phyloP scores from a whole-genome alignment of 768 basidiomycete genomes.

The Lactarius sanguifluus region DNA sequence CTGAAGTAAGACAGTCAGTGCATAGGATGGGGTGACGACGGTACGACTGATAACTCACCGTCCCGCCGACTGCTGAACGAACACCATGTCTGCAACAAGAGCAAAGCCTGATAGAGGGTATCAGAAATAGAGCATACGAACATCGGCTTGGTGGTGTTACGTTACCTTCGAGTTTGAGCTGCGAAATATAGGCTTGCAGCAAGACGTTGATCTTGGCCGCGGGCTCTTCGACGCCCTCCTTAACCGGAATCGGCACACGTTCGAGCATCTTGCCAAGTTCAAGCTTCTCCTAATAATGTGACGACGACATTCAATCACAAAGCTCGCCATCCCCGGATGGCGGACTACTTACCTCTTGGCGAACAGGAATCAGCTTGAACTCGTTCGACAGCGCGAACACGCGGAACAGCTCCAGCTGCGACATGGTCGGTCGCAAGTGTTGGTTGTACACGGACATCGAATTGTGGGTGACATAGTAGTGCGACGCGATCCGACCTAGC shows the following conservation, averaged over 20 bases:
- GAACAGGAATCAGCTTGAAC: constrained; percentile 88
- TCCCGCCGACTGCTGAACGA: constrained; percentile 95
- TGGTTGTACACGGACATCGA: constrained; percentile 98
- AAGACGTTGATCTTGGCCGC: constrained; percentile 97
- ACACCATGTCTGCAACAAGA: constrained; percentile 90
- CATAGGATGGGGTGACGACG: neutral
- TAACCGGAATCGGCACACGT: constrained; percentile 94
- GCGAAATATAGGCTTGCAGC: constrained; percentile 91
- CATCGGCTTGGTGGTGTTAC: constrained; percentile 16
- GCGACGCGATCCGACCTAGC: constrained; percentile 89
- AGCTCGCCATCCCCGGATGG: constrained; percentile 14
- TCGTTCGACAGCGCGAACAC: constrained; percentile 96
- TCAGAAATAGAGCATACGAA: neutral
- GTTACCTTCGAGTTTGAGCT: constrained; percentile 83
- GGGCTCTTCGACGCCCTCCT: constrained; percentile 94
- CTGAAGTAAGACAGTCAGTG: constrained; percentile 38
- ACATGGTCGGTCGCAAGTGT: constrained; percentile 85
- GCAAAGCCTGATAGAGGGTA: constrained; percentile 59
- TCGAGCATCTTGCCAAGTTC: constrained; percentile 89
- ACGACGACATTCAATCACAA: neutral
- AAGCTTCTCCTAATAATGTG: constrained; percentile 64
- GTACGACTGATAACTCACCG: constrained; percentile 48
- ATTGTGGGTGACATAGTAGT: constrained; percentile 93
- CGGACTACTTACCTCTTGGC: constrained; percentile 52
- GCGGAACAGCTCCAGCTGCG: constrained; percentile 85